Percentiles rank a stretch among this genome's conserved stretches.
These are phyloP conservation scores for Penicillium ucsense DNA, from an alignment of 495 filamentous ascomycete genomes.

Conservation along the genomic window DNA sequence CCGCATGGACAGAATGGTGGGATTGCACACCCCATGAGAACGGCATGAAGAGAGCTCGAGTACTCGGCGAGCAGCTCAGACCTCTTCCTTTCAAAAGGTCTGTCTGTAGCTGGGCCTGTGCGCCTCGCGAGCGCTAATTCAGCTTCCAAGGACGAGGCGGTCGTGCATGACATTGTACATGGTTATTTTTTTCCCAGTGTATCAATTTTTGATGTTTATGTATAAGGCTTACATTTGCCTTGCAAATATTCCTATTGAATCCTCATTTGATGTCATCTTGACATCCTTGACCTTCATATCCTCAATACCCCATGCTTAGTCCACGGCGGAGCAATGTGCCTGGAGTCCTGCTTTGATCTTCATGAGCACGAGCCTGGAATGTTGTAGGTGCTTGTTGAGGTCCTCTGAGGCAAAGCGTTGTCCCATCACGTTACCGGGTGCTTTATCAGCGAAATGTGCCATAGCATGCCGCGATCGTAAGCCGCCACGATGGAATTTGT, in stretches of 20 bases:
- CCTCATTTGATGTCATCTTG: neutral
- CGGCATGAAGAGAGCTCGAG: slow-evolving; percentile 30
- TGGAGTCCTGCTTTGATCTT: too few relatives aligned
- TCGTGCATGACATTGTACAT: neutral
- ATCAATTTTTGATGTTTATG: slow-evolving; percentile 2
- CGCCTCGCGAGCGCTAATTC: slow-evolving; percentile 21
- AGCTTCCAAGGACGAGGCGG: neutral
- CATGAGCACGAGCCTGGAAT: too few relatives aligned
- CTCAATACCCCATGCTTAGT: neutral
- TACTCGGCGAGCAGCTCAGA: slow-evolving; percentile 25
- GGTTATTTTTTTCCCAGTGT: slow-evolving; percentile 1
- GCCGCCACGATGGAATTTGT: too few relatives aligned
- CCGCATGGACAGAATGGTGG: slow-evolving; percentile 74
- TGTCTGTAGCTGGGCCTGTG: slow-evolving; percentile 60
- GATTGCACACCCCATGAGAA: slow-evolving; percentile 38
- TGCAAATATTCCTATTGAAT: neutral
- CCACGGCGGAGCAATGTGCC: too few relatives aligned
- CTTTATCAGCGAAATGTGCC: too few relatives aligned
- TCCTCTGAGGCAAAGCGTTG: too few relatives aligned
- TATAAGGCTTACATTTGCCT: neutral
- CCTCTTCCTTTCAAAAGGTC: slow-evolving; percentile 53
- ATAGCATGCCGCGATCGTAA: too few relatives aligned
- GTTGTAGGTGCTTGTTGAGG: too few relatives aligned
- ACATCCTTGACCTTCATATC: neutral
- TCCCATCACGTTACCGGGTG: too few relatives aligned